These are phyloP conservation scores for Coelastrella sp. DNA, from an alignment of 139 green algal genomes.

Conservation along the genomic window DNA sequence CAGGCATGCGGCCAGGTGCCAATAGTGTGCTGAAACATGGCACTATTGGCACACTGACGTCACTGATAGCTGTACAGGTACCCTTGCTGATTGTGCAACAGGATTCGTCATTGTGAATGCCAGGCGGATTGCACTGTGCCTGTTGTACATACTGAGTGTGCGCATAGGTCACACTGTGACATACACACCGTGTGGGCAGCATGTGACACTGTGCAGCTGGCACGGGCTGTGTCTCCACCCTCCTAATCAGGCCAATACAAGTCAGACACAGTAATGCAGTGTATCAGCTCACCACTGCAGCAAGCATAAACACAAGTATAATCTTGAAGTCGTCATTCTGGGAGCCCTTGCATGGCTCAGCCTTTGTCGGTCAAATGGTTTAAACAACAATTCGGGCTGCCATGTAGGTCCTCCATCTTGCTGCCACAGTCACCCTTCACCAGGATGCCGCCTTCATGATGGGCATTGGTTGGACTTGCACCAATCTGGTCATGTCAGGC, in stretches of 20 bases:
- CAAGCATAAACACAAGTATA: not conserved
- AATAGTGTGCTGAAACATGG: not conserved
- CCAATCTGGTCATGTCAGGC: constrained; percentile 52
- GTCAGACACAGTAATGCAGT: not conserved
- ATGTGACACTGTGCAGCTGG: too few species aligned
- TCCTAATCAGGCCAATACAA: not conserved
- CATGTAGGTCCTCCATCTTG: constrained; percentile 54
- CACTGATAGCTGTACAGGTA: constrained; percentile 42
- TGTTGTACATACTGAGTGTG: too few species aligned
- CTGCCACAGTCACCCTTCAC: constrained; percentile 41
- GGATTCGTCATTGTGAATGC: not conserved
- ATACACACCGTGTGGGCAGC: too few species aligned
- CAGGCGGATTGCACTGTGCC: too few species aligned
- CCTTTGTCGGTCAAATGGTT: not conserved
- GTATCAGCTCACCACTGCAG: not conserved
- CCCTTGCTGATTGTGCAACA: not conserved
- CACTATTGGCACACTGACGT: constrained; percentile 19
- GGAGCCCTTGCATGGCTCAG: not conserved
- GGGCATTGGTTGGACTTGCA: constrained; percentile 50
- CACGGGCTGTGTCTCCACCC: too few species aligned
- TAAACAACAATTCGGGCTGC: not conserved
- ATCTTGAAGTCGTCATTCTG: not conserved
- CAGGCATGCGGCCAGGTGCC: constrained; percentile 40
- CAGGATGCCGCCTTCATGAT: constrained; percentile 59
- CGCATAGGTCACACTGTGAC: not conserved